Percentiles rank a stretch among this genome's conserved stretches.
These are phyloP conservation scores for Saccharomyces hybrid DNA, from an alignment of 1,139 yeast genomes.

Conservation along the genomic window DNA sequence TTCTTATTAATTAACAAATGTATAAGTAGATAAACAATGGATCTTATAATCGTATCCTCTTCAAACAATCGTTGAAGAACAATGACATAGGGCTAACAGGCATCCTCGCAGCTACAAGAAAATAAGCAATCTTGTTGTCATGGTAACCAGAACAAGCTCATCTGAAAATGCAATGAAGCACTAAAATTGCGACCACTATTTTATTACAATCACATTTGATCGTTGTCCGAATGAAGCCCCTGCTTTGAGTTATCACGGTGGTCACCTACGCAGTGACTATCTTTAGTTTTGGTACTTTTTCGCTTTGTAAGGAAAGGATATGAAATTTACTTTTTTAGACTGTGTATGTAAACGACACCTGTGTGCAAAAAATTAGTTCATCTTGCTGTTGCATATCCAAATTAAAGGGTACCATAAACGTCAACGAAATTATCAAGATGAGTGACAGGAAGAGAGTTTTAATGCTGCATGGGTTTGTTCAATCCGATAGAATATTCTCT, in stretches of 20 bases:
- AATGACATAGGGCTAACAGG: no score
- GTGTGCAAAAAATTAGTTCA: neutral
- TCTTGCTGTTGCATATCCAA: neutral
- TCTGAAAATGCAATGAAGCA: neutral
- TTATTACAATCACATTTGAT: no score
- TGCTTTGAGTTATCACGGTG: neutral
- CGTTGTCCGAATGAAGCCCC: neutral
- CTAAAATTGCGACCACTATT: neutral
- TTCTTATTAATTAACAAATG: neutral
- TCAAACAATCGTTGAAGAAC: neutral
- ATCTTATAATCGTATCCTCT: neutral
- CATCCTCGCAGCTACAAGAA: neutral
- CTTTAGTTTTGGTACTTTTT: neutral
- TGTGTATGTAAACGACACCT: conserved; percentile 4
- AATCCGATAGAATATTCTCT: conserved; percentile 63
- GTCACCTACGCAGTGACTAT: no score
- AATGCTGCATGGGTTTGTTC: conserved; percentile 55
- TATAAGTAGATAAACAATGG: neutral
- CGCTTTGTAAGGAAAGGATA: neutral
- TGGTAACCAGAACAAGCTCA: neutral
- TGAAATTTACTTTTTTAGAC: neutral
- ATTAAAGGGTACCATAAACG: conserved; percentile 9
- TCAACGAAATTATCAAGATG: neutral
- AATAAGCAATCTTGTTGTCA: neutral
- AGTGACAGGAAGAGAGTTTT: conserved; percentile 32